phyloP scores from a whole-genome alignment of 495 filamentous ascomycete genomes.

The Neurospora pannonica region DNA sequence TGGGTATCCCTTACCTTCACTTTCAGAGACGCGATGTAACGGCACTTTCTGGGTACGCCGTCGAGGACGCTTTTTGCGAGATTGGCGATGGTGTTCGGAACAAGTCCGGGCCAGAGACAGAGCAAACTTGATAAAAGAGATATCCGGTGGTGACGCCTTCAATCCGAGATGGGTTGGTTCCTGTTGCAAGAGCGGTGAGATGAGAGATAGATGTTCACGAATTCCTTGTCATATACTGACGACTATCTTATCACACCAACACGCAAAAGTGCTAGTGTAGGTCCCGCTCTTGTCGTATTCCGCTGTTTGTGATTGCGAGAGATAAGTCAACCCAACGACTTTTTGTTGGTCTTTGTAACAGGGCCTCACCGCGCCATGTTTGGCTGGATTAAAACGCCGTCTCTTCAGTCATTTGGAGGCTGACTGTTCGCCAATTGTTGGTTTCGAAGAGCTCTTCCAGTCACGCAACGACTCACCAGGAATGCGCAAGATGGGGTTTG shows the following conservation, averaged over 20 bases:
- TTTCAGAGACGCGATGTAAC: neutral
- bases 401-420: neutral
- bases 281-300: neutral
- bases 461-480: neutral
- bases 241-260: neutral
- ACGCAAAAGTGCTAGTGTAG: neutral
- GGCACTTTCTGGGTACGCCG: neutral
- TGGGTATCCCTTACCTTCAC: neutral
- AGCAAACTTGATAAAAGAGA: neutral
- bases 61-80: neutral
- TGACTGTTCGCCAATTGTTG: neutral
- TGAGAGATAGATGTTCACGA: neutral
- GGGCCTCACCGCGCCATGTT: neutral
- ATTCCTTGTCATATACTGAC: neutral
- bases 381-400: neutral
- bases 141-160: neutral
- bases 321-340: neutral
- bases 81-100: conserved; percentile 1
- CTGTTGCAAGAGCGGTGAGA: neutral
- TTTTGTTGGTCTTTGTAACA: neutral
- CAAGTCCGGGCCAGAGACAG: neutral
- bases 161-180: neutral
- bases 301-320: neutral
- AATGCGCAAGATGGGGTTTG: neutral
- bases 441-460: neutral